Conservation (phyloP, 768 basidiomycete species). For the Cystofilobasidium bisporidii region DNA sequence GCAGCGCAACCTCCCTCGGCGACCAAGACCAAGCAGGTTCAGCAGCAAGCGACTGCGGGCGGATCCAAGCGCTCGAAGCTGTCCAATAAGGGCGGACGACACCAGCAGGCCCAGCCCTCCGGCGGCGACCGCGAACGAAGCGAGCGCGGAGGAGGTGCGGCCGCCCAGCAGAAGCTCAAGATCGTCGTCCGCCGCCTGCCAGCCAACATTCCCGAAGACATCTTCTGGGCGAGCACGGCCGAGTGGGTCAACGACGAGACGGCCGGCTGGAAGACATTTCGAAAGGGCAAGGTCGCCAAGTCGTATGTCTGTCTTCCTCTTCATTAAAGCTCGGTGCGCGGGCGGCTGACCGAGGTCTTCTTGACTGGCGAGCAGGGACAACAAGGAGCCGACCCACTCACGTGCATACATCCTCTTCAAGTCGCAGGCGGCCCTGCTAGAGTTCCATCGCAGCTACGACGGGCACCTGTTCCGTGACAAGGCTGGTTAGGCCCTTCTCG, state of each 20-base stretch:
- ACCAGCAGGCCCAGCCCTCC: not conserved
- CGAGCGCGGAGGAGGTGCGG: not conserved
- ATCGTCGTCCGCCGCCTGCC: constrained; percentile 78
- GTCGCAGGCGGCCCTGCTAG: constrained; percentile 57
- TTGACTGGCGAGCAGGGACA: no score
- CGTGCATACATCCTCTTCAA: constrained; percentile 89
- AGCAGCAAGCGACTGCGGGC: no score
- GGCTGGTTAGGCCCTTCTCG: constrained; percentile 45
- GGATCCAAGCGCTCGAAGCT: no score
- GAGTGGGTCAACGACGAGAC: constrained; percentile 73
- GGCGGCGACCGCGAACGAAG: not conserved
- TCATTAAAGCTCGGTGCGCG: no score
- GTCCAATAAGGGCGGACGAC: not conserved
- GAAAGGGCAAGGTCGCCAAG: constrained; percentile 30
- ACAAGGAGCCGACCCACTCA: constrained; percentile 75
- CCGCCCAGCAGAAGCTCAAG: constrained; percentile 47
- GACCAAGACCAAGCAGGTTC: no score
- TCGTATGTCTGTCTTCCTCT: constrained; percentile 14
- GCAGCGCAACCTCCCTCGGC: no score
- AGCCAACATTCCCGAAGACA: constrained; percentile 77
- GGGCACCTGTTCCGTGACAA: constrained; percentile 88
- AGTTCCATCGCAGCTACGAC: constrained; percentile 75
- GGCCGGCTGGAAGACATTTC: constrained; percentile 31
- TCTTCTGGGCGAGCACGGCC: constrained; percentile 88
- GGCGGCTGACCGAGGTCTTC: no score